Conservation (phyloP, 768 basidiomycete genomes). For the Panellus pusillus region DNA sequence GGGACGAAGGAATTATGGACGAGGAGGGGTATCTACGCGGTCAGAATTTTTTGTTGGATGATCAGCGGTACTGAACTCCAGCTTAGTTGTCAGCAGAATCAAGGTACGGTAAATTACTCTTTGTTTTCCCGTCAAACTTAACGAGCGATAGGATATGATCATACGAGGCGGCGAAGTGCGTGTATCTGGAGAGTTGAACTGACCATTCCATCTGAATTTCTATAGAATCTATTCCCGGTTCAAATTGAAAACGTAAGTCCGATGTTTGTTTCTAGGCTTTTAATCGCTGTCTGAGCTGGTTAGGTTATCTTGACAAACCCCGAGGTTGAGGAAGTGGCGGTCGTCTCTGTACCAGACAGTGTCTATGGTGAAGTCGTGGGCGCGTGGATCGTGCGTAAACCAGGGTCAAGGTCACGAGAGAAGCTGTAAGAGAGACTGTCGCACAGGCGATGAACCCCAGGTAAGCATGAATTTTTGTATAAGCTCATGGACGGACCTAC, state of each 20-base stretch:
- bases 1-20: conserved; percentile 80
- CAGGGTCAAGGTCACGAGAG: conserved; percentile 42
- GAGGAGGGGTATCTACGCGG: conserved; percentile 76
- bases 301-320: conserved; percentile 18
- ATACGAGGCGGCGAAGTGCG: conserved; percentile 84
- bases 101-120: conserved; percentile 47
- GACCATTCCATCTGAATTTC: background rate
- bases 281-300: background rate
- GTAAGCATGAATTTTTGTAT: conserved; percentile 36
- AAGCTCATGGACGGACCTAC: background rate
- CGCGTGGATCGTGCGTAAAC: conserved; percentile 67
- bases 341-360: conserved; percentile 66
- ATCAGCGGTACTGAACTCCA: background rate
- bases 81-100: conserved; percentile 71
- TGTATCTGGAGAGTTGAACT: conserved; percentile 2
- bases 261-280: background rate
- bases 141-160: conserved; percentile 62
- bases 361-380: conserved; percentile 80
- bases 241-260: conserved; percentile 77
- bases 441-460: conserved; percentile 71
- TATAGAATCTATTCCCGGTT: conserved; percentile 80
- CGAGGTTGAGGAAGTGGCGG: conserved; percentile 68
- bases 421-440: conserved; percentile 57
- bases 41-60: conserved; percentile 32
- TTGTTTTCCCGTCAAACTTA: background rate